phyloP scores from a whole-genome alignment of 306 rosid genomes.

The Quillaja saponaria region DNA sequence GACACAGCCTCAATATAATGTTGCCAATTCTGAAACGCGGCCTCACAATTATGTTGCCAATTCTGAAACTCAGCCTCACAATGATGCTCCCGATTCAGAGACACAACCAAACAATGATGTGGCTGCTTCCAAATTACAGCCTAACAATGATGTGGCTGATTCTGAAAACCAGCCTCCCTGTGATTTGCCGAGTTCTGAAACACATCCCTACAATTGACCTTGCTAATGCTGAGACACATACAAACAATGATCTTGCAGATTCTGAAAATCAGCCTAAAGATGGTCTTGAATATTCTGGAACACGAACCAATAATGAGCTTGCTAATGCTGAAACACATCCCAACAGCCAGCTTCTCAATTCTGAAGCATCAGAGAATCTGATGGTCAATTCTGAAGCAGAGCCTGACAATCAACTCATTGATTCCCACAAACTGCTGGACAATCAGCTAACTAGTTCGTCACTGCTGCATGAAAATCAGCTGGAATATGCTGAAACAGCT shows the following conservation, averaged over 20 bases:
- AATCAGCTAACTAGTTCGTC: background rate
- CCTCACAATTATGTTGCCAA: background rate
- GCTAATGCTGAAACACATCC: background rate
- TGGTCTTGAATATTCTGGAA: background rate
- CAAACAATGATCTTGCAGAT: background rate
- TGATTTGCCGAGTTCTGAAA: constrained; percentile 26
- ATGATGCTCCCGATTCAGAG: constrained; percentile 13
- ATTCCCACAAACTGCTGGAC: background rate
- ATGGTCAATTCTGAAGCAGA: background rate
- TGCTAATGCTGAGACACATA: background rate
- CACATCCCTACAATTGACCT: constrained; percentile 16
- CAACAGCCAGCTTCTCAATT: background rate
- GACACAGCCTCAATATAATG: constrained; percentile 20
- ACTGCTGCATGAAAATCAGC: constrained; percentile 42
- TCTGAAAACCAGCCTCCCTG: constrained; percentile 32
- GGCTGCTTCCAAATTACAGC: constrained; percentile 9
- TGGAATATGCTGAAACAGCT: constrained; percentile 35
- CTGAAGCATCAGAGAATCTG: background rate
- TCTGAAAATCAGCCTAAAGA: background rate
- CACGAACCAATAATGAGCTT: background rate
- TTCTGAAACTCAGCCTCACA: background rate
- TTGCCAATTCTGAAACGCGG: constrained; percentile 23
- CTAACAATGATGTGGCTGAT: constrained; percentile 33
- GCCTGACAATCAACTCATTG: constrained; percentile 17
- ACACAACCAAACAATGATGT: constrained; percentile 23